A percentile compares a stretch with the other conserved stretches of the same genome.
Conservation (phyloP, 176 grass and related monocot genomes). For the Musa troglodytarum region DNA sequence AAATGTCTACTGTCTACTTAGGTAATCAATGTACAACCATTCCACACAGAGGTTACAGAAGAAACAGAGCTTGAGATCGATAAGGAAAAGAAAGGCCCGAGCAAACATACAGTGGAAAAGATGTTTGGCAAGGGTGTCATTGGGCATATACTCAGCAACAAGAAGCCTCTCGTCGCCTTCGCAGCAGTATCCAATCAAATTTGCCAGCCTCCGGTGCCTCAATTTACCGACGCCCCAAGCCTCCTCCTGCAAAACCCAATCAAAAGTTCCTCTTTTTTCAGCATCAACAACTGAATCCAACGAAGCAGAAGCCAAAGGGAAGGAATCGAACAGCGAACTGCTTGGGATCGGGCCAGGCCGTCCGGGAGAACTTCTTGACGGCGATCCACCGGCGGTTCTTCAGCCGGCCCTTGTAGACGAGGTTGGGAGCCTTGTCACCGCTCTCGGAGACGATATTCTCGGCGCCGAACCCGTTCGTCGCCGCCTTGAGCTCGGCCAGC, state of each 20-base stretch:
- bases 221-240: slow-evolving; percentile 77
- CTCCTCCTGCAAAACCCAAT: slow-evolving; percentile 60
- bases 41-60: neutral
- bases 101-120: slow-evolving; percentile 78
- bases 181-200: slow-evolving; percentile 96
- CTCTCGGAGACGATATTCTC: slow-evolving; percentile 90
- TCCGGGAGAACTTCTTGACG: slow-evolving; percentile 85
- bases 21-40: neutral
- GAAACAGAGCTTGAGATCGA: neutral
- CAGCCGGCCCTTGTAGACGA: slow-evolving; percentile 65
- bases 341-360: slow-evolving; percentile 87
- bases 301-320: neutral
- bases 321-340: slow-evolving; percentile 57
- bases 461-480: slow-evolving; percentile 53
- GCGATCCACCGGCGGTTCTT: slow-evolving; percentile 45
- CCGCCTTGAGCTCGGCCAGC: slow-evolving; percentile 54
- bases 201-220: slow-evolving; percentile 56
- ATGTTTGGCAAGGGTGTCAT: slow-evolving; percentile 92
- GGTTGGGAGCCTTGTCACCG: slow-evolving; percentile 86
- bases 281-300: neutral
- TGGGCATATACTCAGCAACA: slow-evolving; percentile 94
- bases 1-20: neutral
- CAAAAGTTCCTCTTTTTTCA: neutral
- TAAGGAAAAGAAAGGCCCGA: neutral
- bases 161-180: slow-evolving; percentile 92